These are phyloP conservation scores for Spathaspora girioi DNA, from an alignment of 805 yeast genomes.

Conservation along the genomic window DNA sequence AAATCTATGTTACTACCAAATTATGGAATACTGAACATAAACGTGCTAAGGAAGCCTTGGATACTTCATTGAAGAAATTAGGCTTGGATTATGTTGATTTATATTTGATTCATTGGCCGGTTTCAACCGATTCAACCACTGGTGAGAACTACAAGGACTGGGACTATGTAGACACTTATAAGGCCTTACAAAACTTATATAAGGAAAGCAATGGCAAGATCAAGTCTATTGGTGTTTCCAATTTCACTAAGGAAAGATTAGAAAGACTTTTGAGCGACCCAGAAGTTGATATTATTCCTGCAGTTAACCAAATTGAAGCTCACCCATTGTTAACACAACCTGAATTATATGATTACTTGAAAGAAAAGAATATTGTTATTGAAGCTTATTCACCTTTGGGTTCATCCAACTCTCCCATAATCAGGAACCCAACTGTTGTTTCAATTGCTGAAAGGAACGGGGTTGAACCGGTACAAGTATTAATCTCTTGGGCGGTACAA, in stretches of 20 bases:
- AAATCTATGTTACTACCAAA: conserved; percentile 70
- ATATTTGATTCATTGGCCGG: conserved; percentile 82
- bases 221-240: conserved; percentile 74
- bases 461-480: conserved; percentile 31
- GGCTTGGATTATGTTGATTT: conserved; percentile 76
- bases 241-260: conserved; percentile 49
- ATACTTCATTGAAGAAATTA: conserved; percentile 56
- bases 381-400: conserved; percentile 59
- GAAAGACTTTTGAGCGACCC: conserved; percentile 46
- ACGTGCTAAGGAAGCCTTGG: conserved; percentile 50
- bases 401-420: conserved; percentile 31
- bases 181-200: conserved; percentile 40
- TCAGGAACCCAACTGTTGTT: conserved; percentile 25
- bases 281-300: conserved; percentile 56
- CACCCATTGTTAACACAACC: conserved; percentile 41
- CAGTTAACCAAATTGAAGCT: conserved; percentile 69
- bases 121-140: conserved; percentile 37
- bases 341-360: conserved; percentile 59
- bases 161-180: conserved; percentile 39
- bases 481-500: conserved; percentile 38
- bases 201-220: conserved; percentile 48
- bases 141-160: conserved; percentile 17
- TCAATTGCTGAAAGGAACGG: conserved; percentile 28
- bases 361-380: conserved; percentile 46
- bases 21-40: conserved; percentile 56